Percentiles rank a stretch among this genome's conserved stretches.
These are phyloP conservation scores for Penicillium canescens DNA, from an alignment of 495 filamentous ascomycete genomes.

Conservation along the genomic window DNA sequence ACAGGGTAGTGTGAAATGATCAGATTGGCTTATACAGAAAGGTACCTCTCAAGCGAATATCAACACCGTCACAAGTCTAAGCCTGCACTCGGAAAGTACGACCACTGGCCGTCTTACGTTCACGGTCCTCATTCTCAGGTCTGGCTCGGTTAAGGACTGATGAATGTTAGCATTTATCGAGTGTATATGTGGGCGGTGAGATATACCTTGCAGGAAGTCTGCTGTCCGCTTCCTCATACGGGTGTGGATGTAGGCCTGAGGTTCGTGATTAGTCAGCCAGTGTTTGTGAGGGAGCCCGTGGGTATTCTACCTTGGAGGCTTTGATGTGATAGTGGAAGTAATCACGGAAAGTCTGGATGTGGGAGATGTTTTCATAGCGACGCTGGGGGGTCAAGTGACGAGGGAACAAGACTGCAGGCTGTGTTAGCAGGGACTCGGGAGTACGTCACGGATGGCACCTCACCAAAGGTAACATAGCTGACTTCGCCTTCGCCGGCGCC, in stretches of 20 bases:
- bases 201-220: slow-evolving; percentile 91
- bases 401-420: slow-evolving; percentile 83
- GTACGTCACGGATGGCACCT: not conserved
- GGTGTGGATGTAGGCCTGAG: slow-evolving; percentile 92
- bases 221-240: slow-evolving; percentile 96
- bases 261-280: slow-evolving; percentile 7
- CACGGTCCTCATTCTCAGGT: slow-evolving; percentile 94
- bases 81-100: slow-evolving; percentile 83
- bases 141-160: slow-evolving; percentile 85
- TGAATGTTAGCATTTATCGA: slow-evolving; percentile 25
- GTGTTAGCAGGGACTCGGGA: slow-evolving; percentile 2
- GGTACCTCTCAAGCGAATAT: slow-evolving; percentile 22
- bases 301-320: slow-evolving; percentile 73
- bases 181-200: not conserved
- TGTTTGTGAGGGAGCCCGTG: not conserved
- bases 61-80: slow-evolving; percentile 27
- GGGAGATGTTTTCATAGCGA: slow-evolving; percentile 91
- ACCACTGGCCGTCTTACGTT: slow-evolving; percentile 96
- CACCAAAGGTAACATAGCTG: slow-evolving; percentile 97
- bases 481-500: slow-evolving; percentile 73
- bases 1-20: not conserved
- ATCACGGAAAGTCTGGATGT: slow-evolving; percentile 99
- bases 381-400: slow-evolving; percentile 87
- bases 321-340: slow-evolving; percentile 99
- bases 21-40: slow-evolving; percentile 26